Evolutionary conservation across 2,329 filamentous ascomycete species (phyloP), one percentile per base, ranked within the genome.

Genomic region (Ophiognomonia clavigignenti-juglandacearum): DNA sequence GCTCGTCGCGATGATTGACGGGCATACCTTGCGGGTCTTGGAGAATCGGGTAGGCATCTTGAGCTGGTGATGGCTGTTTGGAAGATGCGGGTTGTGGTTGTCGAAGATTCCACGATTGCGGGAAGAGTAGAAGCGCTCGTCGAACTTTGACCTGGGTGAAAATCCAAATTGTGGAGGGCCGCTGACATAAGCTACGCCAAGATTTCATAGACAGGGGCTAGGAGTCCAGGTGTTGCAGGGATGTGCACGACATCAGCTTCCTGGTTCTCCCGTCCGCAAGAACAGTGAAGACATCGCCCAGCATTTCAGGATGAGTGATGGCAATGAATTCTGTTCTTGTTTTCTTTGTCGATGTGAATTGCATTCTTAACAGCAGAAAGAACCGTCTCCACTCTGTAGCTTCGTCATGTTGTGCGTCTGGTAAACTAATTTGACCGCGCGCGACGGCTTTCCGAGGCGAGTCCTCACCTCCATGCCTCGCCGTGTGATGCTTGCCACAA

Each of bases 21-120:
- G 19, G 34, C 52, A 34, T 43, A 43, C 55, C 80, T 87, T 88
- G 74, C 84, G 78, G 72, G 84, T 88, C 75, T 86, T 85, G 66
- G 78, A 79, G 61, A 83, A 77, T 71, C 83, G 77, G 72, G 84
- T 86, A 82, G 84, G 84, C 83, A 53, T 53, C 48, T 53, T 53
- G 43, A 42, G 39, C 36, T 52, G 50, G 27, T 32, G 46, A 43
- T 46, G 50, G 41, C 38, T 43, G 43, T 45, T n/a, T 26, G 24
- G 50, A 27, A 45, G 50, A 48, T 52, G 50, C 34, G 46, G 40
- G 40, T 48, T 46, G 43, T 45, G 42, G 47, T 47, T 35, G 24
- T 6, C 48, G 43, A 43, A 51, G 43, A 38, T 45, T 45, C 46
- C 44, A 41, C 38, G 27, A 35, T 14, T 39, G 36, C 32, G 46